Evolutionary conservation across 1,284 basidiomycete species (phyloP).

Genomic region (Boletellus dicymbophilus): DNA sequence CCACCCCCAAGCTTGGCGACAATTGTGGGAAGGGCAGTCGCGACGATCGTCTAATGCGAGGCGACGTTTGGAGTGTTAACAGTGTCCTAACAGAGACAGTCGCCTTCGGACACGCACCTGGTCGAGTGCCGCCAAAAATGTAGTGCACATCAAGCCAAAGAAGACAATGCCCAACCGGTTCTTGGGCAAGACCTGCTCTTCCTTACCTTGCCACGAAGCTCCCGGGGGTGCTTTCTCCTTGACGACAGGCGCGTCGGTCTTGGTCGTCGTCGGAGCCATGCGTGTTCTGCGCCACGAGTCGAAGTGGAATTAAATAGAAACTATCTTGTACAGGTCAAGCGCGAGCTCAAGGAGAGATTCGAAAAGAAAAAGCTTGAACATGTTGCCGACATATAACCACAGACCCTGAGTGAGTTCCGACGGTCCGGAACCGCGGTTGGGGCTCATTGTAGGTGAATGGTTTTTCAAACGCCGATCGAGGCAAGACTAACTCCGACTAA

Average conservation of each 20-base stretch:
- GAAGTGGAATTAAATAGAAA: no score
- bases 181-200: slow-evolving; percentile 57
- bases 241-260: slow-evolving; percentile 3
- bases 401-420: no score
- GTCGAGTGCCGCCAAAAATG: slow-evolving; percentile 62
- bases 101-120: slow-evolving; percentile 41
- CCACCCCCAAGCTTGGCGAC: slow-evolving; percentile 70
- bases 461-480: no score
- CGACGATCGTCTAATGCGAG: slow-evolving; percentile 67
- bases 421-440: no score
- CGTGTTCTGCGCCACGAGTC: no score
- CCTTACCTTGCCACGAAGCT: slow-evolving; percentile 52
- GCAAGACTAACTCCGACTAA: no score
- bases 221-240: slow-evolving; percentile 40
- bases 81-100: background rate
- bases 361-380: no score
- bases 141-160: slow-evolving; percentile 51
- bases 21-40: slow-evolving; percentile 82
- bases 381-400: background rate
- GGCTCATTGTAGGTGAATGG: no score
- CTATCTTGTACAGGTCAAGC: no score
- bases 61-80: no score
- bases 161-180: slow-evolving; percentile 58
- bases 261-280: background rate
- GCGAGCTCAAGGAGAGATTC: no score